These are phyloP conservation scores for Penicillium sp. DNA, from an alignment of 2,329 filamentous ascomycete species.

Conservation along the genomic window DNA sequence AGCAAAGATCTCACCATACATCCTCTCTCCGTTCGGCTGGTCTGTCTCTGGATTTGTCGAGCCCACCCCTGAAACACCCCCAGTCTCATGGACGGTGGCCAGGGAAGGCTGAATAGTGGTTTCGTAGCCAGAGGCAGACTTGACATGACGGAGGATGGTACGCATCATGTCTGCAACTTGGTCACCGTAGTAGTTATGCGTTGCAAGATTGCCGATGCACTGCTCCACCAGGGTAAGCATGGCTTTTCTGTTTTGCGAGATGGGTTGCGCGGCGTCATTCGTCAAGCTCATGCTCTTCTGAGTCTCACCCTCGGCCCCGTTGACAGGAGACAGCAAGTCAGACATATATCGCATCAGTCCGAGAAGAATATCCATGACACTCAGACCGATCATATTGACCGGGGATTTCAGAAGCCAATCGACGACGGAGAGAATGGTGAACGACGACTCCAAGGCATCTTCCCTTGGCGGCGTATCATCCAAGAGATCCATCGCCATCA, in stretches of 20 bases:
- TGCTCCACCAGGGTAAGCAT: conserved; percentile 66
- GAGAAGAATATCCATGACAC: conserved; percentile 88
- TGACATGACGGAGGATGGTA: conserved; percentile 70
- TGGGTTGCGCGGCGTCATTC: conserved; percentile 7
- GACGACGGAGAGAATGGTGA: conserved; percentile 70
- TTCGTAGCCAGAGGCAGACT: conserved; percentile 51
- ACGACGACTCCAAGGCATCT: conserved; percentile 65
- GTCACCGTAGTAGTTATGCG: conserved; percentile 93
- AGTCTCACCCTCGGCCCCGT: conserved; percentile 31
- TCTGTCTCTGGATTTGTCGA: conserved; percentile 21
- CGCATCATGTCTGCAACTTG: conserved; percentile 93
- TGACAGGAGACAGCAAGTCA: conserved; percentile 62
- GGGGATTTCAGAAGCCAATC: conserved; percentile 78
- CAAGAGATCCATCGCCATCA: conserved; percentile 73
- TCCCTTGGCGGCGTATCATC: conserved; percentile 63
- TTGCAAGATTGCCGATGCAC: conserved; percentile 85
- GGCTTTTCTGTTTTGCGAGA: conserved; percentile 53
- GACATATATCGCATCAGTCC: conserved; percentile 80
- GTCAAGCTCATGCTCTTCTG: conserved; percentile 17
- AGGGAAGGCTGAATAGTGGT: conserved; percentile 39
- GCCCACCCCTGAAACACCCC: conserved; percentile 2
- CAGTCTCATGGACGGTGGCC: conserved; percentile 20
- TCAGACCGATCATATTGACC: conserved; percentile 89
- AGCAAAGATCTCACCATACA: conserved; percentile 52
- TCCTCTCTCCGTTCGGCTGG: conserved; percentile 39